Evolutionary conservation across 371 early-diverging fungal species (phyloP).

Genomic region (Blakeslea trispora): DNA sequence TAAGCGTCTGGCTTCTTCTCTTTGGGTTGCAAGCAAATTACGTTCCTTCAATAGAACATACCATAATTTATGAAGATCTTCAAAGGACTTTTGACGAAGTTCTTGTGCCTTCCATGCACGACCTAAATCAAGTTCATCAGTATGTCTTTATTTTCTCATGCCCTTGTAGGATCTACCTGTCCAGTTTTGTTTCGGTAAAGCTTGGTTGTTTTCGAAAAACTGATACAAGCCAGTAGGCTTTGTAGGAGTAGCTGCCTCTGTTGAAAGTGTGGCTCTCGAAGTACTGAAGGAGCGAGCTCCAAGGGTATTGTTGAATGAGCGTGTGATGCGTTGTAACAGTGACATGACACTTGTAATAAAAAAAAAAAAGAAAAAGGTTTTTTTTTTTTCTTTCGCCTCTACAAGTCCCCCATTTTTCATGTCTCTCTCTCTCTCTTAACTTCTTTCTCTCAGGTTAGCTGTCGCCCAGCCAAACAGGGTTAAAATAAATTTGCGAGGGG

Average conservation of each 20-base stretch:
- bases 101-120: slow-evolving; percentile 92
- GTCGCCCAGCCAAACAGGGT: too few relatives aligned
- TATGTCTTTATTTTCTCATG: background rate
- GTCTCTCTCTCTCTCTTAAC: too few relatives aligned
- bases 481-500: too few relatives aligned
- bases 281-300: slow-evolving; percentile 34
- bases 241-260: slow-evolving; percentile 11
- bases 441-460: too few relatives aligned
- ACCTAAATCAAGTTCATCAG: slow-evolving; percentile 52
- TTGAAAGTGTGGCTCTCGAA: slow-evolving; percentile 19
- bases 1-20: slow-evolving; percentile 79
- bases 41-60: slow-evolving; percentile 93
- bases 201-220: slow-evolving; percentile 83
- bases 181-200: slow-evolving; percentile 65
- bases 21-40: slow-evolving; percentile 87
- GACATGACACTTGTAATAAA: slow-evolving; percentile 19
- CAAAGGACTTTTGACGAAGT: slow-evolving; percentile 91
- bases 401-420: too few relatives aligned
- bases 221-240: slow-evolving; percentile 74
- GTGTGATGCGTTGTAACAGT: slow-evolving; percentile 25
- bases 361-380: slow-evolving; percentile 7
- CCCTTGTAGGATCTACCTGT: slow-evolving; percentile 65
- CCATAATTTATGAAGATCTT: slow-evolving; percentile 97
- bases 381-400: too few relatives aligned
- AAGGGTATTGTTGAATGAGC: slow-evolving; percentile 9